Base-by-base conservation (phyloP, 257 asterid species). In the Ocimum tenuiflorum region DNA sequence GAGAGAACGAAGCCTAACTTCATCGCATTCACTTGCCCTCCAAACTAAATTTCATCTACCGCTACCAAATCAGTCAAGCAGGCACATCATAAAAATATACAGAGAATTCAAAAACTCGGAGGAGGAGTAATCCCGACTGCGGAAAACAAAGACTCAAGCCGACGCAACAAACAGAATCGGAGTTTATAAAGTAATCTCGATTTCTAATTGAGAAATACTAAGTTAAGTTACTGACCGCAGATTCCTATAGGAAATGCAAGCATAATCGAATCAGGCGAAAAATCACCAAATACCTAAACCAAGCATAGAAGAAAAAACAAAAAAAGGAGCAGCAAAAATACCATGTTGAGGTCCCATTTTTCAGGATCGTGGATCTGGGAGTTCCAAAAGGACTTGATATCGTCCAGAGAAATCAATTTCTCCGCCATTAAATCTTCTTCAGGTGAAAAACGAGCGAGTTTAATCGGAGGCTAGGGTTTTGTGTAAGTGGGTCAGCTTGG, bases 281-380 rank as follows among this genome's bases (percentile, higher is more conserved):
- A 24, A 27, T 27, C 31, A 27, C 31, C 3, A 27, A 7, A 17
- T 27, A 2, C 38, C 8, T 15, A 24, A 12, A 19, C 61, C n/a
- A 22, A 13, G 36, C 9, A 22, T n/a, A 13, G 20, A 18, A 35
- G 7, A 10, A 1, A 50, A 47, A 33, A 43, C 50, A 9, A 13
- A 12, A 14, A 4, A 12, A 35, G 27, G 29, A 64, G n/a, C n/a
- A 47, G 42, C 15, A 19, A 65, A 35, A 19, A 29, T 85, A 91
- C 98, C 95, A 54, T 60, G 82, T 91, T 91, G 65, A 65, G 79
- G 55, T 84, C 91, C 95, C 96, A 82, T 53, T 82, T 89, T 2
- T 83, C 94, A 31, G 87, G 95, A 42, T 91, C 84, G 69, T 88
- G 95, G 70, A 91, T 67, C 78, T 91, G 95, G 31, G 96, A 83